Evolutionary conservation across 805 yeast species (phyloP), one percentile per base, ranked within the genome.

Genomic region (Teunomyces aglyptinius): DNA sequence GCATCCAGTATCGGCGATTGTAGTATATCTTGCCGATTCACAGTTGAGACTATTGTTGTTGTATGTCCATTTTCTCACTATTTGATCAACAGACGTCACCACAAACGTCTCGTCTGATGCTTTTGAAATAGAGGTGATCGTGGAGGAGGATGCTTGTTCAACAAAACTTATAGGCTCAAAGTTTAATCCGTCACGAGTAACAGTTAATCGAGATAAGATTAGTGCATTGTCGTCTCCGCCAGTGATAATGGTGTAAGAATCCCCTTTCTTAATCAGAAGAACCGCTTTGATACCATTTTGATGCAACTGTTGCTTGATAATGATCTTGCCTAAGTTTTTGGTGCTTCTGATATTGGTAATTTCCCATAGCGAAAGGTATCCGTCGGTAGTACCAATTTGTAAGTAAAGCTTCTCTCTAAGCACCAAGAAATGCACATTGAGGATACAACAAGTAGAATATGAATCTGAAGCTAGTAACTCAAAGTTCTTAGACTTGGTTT

Each of bases 191-290:
- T 46, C 46, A 5, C 48, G 46, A 2, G 45, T 40, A 7, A 6
- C 27, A 0, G 43, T 49, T 6, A 62, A 55, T 7, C 54, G 58
- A 1, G 65, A 61, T 6, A 68, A 42, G 1, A 64, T 48, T 27
- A 85, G 58, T 0, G 89, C 86, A 64, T 92, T 91, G 58, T 94
- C 99, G 60, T 94, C 99, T 45, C 99, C 98, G 27, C 97, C 97
- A 1, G 96, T 81, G 4, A 82, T 68, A 4, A 87, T 62, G 4
- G 40, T 51, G 18, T 65, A 58, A 2, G 67, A 47, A 6, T 49
- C 46, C 0, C 13, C 38, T 0, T 38, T 36, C 3, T 35, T 34
- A n/a, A 41, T 46, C 2, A 49, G 56, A 10, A 63, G 73, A n/a
- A 87, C 58, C 1, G 85, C 76, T 50, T 89, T 87, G 41, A 92